These are phyloP conservation scores for Hemisphaericaspora xylanilytica DNA, from an alignment of 1,139 yeast genomes.

Conservation along the genomic window DNA sequence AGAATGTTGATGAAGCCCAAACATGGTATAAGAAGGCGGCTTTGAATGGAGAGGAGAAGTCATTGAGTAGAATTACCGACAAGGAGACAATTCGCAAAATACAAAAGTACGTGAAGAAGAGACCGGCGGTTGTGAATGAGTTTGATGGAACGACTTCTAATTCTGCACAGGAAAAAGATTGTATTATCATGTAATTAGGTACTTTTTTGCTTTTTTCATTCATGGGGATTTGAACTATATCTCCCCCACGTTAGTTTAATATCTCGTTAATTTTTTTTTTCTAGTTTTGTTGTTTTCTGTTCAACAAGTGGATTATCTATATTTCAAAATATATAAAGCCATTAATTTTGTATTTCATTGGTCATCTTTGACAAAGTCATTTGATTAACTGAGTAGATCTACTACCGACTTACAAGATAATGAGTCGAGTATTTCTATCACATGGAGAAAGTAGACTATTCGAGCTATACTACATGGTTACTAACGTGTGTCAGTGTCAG, in stretches of 20 bases:
- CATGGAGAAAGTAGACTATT: no score
- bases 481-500: no score
- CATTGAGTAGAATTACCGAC: slow-evolving; percentile 41
- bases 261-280: no score
- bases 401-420: no score
- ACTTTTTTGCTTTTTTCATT: not conserved
- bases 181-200: slow-evolving; percentile 37
- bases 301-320: slow-evolving; percentile 4
- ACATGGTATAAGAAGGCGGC: slow-evolving; percentile 79
- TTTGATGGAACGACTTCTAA: slow-evolving; percentile 6
- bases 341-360: not conserved
- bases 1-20: slow-evolving; percentile 56
- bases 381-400: no score
- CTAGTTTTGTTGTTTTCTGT: not conserved
- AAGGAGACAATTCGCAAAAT: slow-evolving; percentile 31
- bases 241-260: no score
- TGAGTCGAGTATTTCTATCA: no score
- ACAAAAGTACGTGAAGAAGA: slow-evolving; percentile 30
- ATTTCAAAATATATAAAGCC: not conserved
- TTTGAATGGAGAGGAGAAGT: slow-evolving; percentile 67
- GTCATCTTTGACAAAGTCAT: no score
- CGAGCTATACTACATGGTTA: no score
- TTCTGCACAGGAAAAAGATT: slow-evolving; percentile 43
- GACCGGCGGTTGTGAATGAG: slow-evolving; percentile 11
- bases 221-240: no score